Evolutionary conservation across 169 alveolate species (phyloP), one percentile per base, ranked within the genome.

Genomic region (Eimeria tenella): DNA sequence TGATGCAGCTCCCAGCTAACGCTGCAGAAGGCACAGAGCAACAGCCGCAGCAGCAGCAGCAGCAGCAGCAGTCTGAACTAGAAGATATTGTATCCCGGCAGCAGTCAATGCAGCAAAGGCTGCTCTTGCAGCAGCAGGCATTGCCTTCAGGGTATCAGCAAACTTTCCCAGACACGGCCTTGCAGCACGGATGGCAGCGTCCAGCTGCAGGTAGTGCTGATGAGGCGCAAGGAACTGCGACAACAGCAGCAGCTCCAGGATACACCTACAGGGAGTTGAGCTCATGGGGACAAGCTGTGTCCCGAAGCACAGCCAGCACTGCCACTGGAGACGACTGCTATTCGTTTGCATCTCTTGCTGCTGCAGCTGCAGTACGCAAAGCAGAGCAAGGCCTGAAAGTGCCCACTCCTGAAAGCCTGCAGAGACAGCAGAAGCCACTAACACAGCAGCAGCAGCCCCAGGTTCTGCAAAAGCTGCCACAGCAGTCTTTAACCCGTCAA

Each of bases 251-350:
- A 49, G 92, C 92, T 4, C 70, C 92, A 17, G 63, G 92, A 17
- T 84, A 63, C 90, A 56, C 73, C 42, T 84, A 84, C 81, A 84
- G 92, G 55, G 92, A 84, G 60, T 79, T 84, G 9, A 84, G 62
- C 65, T 63, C 92, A 4, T 84, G 92, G 92, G 81, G 92, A 53
- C 92, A 84, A 50, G 92, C 92, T 4, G 92, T 84, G 21, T 84
- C 92, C 25, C 92, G 92, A 9, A 84, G 92, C 92, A 84, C 92
- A 84, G 92, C 92, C 68, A 84, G 92, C 65, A 84, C 92, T 7
- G 92, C 92, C 65, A 84, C 92, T 60, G 92, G 92, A 31, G 92
- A 84, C 63, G 92, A 84, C 75, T 60, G 92, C 75, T 84, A 84
- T 50, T 42, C 92, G 3, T 62, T 84, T 73, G 92, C 92, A 1